Evolutionary conservation across 371 early-diverging fungal species (phyloP).

Genomic region (Apophysomyces variabilis): DNA sequence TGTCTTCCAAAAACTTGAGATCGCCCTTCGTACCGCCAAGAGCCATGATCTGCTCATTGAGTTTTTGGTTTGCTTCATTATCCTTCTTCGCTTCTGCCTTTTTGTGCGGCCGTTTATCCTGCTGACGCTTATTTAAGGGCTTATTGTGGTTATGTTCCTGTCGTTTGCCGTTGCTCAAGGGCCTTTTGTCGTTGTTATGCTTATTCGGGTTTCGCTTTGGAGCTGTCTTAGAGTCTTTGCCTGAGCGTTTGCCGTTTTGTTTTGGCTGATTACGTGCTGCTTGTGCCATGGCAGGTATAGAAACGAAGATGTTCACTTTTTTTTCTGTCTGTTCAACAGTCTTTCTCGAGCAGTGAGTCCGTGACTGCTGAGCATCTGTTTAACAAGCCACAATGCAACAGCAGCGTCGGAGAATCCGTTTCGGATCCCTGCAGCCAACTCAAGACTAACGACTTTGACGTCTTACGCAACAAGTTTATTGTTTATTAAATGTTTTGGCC

Average conservation of each 20-base stretch:
- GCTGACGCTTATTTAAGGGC: background rate
- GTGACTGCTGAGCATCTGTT: background rate
- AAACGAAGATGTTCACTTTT: background rate
- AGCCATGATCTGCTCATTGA: conserved; percentile 36
- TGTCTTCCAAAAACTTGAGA: conserved; percentile 35
- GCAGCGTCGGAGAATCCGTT: background rate
- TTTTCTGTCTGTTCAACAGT: background rate
- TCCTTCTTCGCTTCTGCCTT: conserved; percentile 1
- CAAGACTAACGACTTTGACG: too few relatives aligned
- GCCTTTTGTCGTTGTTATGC: background rate
- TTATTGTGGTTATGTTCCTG: background rate
- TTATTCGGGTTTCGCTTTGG: background rate
- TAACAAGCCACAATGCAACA: background rate
- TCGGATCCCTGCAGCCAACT: background rate
- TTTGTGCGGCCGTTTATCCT: background rate
- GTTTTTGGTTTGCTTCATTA: conserved; percentile 18
- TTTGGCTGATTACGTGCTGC: conserved; percentile 3
- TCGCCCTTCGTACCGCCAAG: conserved; percentile 51
- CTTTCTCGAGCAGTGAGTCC: background rate
- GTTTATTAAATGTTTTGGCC: too few relatives aligned
- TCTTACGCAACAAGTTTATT: too few relatives aligned
- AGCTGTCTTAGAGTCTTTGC: background rate
- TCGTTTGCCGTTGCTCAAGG: background rate
- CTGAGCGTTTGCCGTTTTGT: conserved; percentile 6
- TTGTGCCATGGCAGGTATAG: conserved; percentile 2